Conservation (phyloP, 495 filamentous ascomycete species). For the Aspergillus sclerotiicarbonarius region DNA sequence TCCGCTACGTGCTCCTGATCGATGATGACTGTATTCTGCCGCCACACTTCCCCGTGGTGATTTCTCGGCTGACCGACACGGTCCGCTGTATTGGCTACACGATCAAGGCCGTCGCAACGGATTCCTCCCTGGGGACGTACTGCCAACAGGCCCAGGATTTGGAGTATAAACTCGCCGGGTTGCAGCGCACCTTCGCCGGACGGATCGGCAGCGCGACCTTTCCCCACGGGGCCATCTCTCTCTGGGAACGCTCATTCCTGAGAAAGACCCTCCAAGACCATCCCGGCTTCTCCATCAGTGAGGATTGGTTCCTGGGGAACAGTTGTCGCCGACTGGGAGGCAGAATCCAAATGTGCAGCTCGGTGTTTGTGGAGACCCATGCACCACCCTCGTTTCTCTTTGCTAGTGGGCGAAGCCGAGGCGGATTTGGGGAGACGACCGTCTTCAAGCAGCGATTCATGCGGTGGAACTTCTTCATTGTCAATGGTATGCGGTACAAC, state of each 20-base stretch:
- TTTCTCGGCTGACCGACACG: constrained; percentile 34
- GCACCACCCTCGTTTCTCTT: constrained; percentile 43
- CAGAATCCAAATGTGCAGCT: constrained; percentile 48
- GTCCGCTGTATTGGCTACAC: constrained; percentile 46
- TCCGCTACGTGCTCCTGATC: constrained; percentile 43
- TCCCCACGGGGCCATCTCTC: constrained; percentile 43
- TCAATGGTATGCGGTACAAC: constrained; percentile 47
- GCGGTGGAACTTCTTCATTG: constrained; percentile 53
- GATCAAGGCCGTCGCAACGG: constrained; percentile 38
- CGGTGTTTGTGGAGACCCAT: constrained; percentile 49
- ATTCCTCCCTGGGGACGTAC: constrained; percentile 31
- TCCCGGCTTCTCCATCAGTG: constrained; percentile 43
- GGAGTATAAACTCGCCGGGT: constrained; percentile 45
- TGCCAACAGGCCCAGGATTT: constrained; percentile 48
- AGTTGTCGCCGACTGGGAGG: constrained; percentile 43
- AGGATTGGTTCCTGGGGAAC: constrained; percentile 50
- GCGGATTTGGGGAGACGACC: constrained; percentile 53
- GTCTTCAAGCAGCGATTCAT: constrained; percentile 49
- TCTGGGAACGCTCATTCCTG: constrained; percentile 44
- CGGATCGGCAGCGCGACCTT: constrained; percentile 42
- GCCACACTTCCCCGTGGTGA: constrained; percentile 40
- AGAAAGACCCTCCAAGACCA: constrained; percentile 43
- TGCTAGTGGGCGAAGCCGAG: constrained; percentile 33
- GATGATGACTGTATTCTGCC: constrained; percentile 50
- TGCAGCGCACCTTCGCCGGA: constrained; percentile 40